Evolutionary conservation across 2,329 filamentous ascomycete genomes (phyloP).

Genomic region (Acrodontium crateriforme): DNA sequence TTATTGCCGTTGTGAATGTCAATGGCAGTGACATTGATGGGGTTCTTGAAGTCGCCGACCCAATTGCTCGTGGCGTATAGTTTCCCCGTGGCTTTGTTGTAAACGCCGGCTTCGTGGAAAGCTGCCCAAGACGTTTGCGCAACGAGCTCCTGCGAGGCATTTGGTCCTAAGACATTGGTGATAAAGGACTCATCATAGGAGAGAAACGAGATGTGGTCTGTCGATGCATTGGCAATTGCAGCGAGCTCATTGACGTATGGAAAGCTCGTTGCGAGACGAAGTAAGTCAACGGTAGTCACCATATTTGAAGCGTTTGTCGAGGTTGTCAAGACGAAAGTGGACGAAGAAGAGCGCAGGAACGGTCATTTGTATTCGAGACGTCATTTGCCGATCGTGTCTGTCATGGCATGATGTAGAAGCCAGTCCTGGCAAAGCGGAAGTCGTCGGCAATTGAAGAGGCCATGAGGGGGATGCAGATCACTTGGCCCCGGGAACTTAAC

Average conservation of each 20-base stretch:
- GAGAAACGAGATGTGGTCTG: conserved; percentile 15
- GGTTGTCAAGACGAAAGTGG: too few species aligned
- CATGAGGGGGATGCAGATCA: too few species aligned
- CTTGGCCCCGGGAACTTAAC: too few species aligned
- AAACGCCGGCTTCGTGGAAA: conserved; percentile 29
- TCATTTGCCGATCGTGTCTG: too few species aligned
- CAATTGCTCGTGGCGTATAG: conserved; percentile 32
- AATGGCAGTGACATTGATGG: conserved; percentile 23
- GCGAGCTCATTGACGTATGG: conserved; percentile 18
- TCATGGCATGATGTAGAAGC: too few species aligned
- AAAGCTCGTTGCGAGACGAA: conserved; percentile 19
- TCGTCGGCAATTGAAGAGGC: too few species aligned
- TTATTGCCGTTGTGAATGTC: conserved; percentile 15
- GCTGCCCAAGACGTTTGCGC: conserved; percentile 14
- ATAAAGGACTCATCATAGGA: conserved; percentile 18
- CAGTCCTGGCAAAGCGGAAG: too few species aligned
- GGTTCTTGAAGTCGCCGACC: conserved; percentile 16
- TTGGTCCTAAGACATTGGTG: conserved; percentile 18
- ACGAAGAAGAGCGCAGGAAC: too few species aligned
- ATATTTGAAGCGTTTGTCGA: too few species aligned
- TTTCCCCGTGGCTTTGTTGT: conserved; percentile 23
- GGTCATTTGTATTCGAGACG: too few species aligned
- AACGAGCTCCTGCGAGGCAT: conserved; percentile 17
- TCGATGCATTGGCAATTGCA: conserved; percentile 16
- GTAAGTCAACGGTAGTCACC: conserved; percentile 21